These are phyloP conservation scores for Leccinum incarnatum DNA, from an alignment of 768 basidiomycete genomes.

Conservation along the genomic window DNA sequence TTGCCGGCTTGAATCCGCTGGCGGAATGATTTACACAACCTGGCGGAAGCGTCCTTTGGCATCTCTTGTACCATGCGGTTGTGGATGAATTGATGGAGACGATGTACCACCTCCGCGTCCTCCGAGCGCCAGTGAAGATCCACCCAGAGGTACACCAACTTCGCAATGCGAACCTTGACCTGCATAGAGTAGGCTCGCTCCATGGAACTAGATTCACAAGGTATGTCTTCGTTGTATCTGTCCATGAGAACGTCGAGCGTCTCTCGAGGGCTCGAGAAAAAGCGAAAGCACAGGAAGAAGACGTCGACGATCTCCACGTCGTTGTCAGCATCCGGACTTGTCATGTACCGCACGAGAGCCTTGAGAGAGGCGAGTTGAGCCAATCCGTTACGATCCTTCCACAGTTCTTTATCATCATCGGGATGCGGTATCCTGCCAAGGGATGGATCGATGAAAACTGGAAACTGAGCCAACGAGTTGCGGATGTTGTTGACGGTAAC, in stretches of 20 bases:
- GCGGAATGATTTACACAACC: constrained; percentile 32
- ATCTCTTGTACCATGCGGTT: constrained; percentile 30
- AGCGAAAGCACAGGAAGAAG: constrained; percentile 73
- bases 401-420: constrained; percentile 30
- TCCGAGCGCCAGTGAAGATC: constrained; percentile 59
- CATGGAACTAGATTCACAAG: constrained; percentile 28
- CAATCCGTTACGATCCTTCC: constrained; percentile 25
- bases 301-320: constrained; percentile 46
- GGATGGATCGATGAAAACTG: constrained; percentile 22
- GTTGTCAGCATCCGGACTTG: constrained; percentile 37
- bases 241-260: constrained; percentile 43
- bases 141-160: constrained; percentile 68
- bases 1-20: constrained; percentile 22
- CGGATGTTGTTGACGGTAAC: constrained; percentile 26
- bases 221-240: constrained; percentile 45
- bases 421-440: constrained; percentile 32
- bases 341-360: constrained; percentile 46
- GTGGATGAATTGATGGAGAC: constrained; percentile 33
- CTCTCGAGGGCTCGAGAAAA: constrained; percentile 53
- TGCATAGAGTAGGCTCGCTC: constrained; percentile 43
- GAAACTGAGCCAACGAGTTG: constrained; percentile 29
- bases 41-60: constrained; percentile 25
- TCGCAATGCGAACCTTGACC: constrained; percentile 57
- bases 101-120: constrained; percentile 41
- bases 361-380: constrained; percentile 37